Evolutionary conservation across 176 grass and related monocot species (phyloP).

Genomic region (Chloris gayana): DNA sequence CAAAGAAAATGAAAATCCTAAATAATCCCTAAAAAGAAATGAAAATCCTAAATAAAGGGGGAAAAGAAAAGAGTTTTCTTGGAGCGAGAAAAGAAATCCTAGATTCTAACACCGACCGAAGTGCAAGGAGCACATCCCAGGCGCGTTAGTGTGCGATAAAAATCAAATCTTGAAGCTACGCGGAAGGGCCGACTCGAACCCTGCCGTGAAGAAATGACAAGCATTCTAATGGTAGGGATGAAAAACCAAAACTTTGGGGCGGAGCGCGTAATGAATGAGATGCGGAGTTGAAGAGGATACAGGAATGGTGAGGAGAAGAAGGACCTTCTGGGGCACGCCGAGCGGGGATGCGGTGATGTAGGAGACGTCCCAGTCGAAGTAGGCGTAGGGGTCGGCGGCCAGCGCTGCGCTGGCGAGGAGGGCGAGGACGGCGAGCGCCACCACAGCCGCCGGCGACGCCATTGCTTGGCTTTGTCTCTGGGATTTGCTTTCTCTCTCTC

Average conservation of each 20-base stretch:
- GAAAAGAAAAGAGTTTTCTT: too few species aligned
- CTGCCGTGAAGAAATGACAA: too few species aligned
- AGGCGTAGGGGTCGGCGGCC: constrained; percentile 68
- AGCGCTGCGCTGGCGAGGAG: constrained; percentile 31
- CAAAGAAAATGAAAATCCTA: too few species aligned
- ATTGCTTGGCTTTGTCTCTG: constrained; percentile 20
- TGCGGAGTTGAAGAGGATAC: background rate
- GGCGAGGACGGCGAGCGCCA: constrained; percentile 20
- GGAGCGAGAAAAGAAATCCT: background rate
- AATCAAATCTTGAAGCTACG: background rate
- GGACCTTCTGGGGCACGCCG: constrained; percentile 72
- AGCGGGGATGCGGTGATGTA: constrained; percentile 86
- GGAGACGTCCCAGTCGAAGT: constrained; percentile 89
- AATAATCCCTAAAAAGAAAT: too few species aligned
- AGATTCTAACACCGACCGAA: background rate
- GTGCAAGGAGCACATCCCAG: background rate
- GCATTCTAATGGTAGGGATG: background rate
- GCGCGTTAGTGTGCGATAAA: background rate
- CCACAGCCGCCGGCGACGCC: constrained; percentile 26
- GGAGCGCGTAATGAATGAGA: background rate
- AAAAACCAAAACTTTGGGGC: background rate
- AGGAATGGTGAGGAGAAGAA: too few species aligned
- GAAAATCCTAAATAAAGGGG: too few species aligned
- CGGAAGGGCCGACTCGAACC: too few species aligned
- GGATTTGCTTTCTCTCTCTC: background rate